Base-by-base conservation (phyloP, 371 early-diverging fungal genomes). In the Choanephora cucurbitarum region DNA sequence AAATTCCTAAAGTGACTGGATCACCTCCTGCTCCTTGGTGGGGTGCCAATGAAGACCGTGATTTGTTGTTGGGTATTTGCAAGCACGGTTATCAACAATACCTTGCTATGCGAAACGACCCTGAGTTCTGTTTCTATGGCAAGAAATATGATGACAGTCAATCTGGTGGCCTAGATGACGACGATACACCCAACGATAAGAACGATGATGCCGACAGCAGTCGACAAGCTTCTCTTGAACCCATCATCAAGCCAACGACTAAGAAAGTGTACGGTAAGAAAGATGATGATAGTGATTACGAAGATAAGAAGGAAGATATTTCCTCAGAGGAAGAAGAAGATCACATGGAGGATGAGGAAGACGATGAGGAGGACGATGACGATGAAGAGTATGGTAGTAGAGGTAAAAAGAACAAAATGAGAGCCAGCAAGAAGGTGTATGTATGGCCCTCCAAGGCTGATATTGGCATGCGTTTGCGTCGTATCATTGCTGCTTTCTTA, bases 1-100 rank as follows among this genome's bases (percentile, higher is more conserved):
- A 59, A 17, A 81, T 90, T 49, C 91, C 91, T 5, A 64, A 72
- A 31, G 72, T 85, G 10, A 69, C 67, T 15, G 75, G 78, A 50
- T 43, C 70, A 2, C 84, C 86, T 13, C 91, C 90, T 11, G 83
- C 81, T 0, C 51, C 69, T 0, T 91, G 92, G 92, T 93, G 94
- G 94, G 85, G 88, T 19, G 69, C 76, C 4, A 62, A 75, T 14
- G 86, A 90, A 67, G 94, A 93, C 52, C 80, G 86, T 11, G 86
- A 87, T 64, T 47, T 93, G 51, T 54, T 91, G 58, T 64, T 91
- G 37, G 92, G 91, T 31, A 88, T 89, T n/a, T 75, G 81, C 58
- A 87, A 85, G 54, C 83, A 92, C 60, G 94, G 94, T 6, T 93
- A 91, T 65, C 83, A 85, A 52, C 84, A 88, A 66, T 75, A 86